Conservation (phyloP, 352 stramenopile species). For the Globisporangium irregulare region DNA sequence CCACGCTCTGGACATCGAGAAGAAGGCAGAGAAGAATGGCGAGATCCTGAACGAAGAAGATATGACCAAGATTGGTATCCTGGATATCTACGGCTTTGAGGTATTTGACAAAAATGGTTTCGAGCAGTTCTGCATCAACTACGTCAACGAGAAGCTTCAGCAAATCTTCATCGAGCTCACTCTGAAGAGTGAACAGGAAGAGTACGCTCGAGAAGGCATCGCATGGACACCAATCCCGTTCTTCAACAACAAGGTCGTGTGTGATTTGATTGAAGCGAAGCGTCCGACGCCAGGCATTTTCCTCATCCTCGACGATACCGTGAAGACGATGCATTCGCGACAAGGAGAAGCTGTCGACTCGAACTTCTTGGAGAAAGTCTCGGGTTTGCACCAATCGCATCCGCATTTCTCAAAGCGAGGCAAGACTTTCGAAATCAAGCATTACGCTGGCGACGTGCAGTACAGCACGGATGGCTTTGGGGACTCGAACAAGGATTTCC, state of each 20-base stretch:
- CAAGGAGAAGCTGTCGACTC: slow-evolving; percentile 76
- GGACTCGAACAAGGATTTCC: slow-evolving; percentile 78
- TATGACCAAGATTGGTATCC: slow-evolving; percentile 88
- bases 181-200: slow-evolving; percentile 89
- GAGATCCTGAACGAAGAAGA: slow-evolving; percentile 71
- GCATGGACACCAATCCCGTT: slow-evolving; percentile 90
- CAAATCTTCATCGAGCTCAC: slow-evolving; percentile 92
- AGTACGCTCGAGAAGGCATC: slow-evolving; percentile 95
- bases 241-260: slow-evolving; percentile 92
- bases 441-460: slow-evolving; percentile 86
- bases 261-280: slow-evolving; percentile 80
- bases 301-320: slow-evolving; percentile 79
- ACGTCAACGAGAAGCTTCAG: slow-evolving; percentile 94
- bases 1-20: slow-evolving; percentile 79
- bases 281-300: slow-evolving; percentile 77
- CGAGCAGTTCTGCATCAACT: slow-evolving; percentile 96
- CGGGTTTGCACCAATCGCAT: slow-evolving; percentile 58
- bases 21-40: slow-evolving; percentile 75
- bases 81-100: slow-evolving; percentile 98
- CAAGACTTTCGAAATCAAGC: slow-evolving; percentile 81
- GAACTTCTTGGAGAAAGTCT: slow-evolving; percentile 81
- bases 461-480: slow-evolving; percentile 83
- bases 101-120: slow-evolving; percentile 94
- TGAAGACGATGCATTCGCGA: slow-evolving; percentile 86
- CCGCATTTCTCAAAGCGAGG: slow-evolving; percentile 83